Conservation (phyloP, 2,329 filamentous ascomycete species). For the Diaporthe batatas region DNA sequence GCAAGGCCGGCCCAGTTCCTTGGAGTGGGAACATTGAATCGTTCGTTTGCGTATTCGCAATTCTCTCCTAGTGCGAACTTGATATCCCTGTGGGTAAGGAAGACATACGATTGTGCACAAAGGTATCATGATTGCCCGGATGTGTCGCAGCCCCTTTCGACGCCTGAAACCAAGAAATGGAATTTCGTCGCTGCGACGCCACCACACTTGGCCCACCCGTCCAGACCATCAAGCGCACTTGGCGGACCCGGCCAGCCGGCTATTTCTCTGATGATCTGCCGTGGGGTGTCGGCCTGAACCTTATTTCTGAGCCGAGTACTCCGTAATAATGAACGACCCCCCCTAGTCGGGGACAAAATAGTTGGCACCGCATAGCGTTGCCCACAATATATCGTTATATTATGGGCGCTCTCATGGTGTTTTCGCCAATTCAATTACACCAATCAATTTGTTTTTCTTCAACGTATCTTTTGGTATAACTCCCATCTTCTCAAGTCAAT, state of each 20-base stretch:
- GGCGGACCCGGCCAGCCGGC: neutral
- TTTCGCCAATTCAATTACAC: too few relatives aligned
- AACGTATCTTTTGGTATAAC: too few relatives aligned
- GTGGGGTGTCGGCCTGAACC: neutral
- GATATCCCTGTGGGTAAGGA: neutral
- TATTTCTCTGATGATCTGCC: neutral
- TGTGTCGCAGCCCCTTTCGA: neutral
- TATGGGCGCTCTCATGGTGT: too few relatives aligned
- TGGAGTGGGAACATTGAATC: neutral
- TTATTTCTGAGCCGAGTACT: neutral
- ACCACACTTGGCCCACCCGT: slow-evolving; percentile 1
- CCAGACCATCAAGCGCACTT: neutral
- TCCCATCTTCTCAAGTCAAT: too few relatives aligned
- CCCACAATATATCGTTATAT: too few relatives aligned
- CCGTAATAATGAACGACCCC: too few relatives aligned
- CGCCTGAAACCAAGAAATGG: slow-evolving; percentile 16
- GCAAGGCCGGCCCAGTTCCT: neutral
- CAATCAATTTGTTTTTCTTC: too few relatives aligned
- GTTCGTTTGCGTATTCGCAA: too few relatives aligned
- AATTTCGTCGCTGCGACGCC: neutral
- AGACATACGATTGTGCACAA: neutral
- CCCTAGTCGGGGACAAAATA: too few relatives aligned
- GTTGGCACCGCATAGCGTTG: too few relatives aligned
- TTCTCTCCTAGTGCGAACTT: neutral
- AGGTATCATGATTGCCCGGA: neutral